Percentiles rank a stretch among this genome's conserved stretches.
phyloP scores from a whole-genome alignment of 768 basidiomycete genomes.

The Calocybe cyanea region DNA sequence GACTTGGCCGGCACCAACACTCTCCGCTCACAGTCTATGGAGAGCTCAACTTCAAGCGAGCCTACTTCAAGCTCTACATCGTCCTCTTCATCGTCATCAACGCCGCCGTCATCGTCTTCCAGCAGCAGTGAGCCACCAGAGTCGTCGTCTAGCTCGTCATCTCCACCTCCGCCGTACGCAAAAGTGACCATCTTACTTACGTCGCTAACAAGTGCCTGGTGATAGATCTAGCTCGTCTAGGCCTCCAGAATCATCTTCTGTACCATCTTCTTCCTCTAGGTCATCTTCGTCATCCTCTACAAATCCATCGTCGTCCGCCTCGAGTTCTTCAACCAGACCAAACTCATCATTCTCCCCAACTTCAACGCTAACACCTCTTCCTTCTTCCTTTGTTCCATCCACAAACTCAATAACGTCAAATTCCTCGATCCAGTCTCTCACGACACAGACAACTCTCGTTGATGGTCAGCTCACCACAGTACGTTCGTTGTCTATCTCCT shows the following conservation, averaged over 20 bases:
- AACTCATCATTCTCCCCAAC: neutral
- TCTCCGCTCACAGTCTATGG: neutral
- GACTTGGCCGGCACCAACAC: neutral
- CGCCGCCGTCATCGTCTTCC: neutral
- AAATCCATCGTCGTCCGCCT: neutral
- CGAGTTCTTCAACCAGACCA: neutral
- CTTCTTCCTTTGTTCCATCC: neutral
- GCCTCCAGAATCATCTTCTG: neutral
- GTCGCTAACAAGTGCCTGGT: neutral
- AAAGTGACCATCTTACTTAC: neutral
- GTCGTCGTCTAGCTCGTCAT: neutral
- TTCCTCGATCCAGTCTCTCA: neutral
- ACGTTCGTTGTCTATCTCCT: neutral
- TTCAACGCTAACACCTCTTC: neutral
- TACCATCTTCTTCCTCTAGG: neutral
- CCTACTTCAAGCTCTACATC: neutral
- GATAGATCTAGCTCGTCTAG: neutral
- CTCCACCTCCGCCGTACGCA: neutral
- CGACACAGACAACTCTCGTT: neutral
- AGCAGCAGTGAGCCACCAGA: neutral
- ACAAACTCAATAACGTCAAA: neutral
- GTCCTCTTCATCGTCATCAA: neutral
- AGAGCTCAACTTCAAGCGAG: neutral
- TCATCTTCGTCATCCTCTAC: neutral
- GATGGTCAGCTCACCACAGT: conserved; percentile 2